Base-by-base conservation (phyloP, 257 asterid genomes). In the Craterostigma plantagineum region DNA sequence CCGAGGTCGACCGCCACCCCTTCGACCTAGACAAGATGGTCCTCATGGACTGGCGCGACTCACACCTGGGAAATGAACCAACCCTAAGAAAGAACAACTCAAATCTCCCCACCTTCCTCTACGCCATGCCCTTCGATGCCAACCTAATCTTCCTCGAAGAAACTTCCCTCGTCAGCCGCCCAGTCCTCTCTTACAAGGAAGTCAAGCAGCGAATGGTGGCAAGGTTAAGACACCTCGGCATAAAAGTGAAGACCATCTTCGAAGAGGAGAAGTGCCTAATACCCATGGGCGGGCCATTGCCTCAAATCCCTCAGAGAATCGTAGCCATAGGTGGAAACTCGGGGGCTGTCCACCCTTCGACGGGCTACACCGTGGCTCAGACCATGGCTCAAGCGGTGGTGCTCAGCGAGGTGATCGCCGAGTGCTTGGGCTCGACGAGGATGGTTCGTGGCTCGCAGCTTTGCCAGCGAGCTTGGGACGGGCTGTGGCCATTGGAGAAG, bases 31-130 rank as follows among this genome's bases (percentile, higher is more conserved):
- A 81, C 42, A 79, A 79, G 58, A 82, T 87, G 93, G 73, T 79
- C 40, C 68, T 87, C 39, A 79, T 87, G 98, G 98, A 82, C 65
- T 87, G 95, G 95, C 73, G 98, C 51, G 98, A 87, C 52, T 64
- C 92, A 35, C 98, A 87, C 57, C 53, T 87, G 0, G 92, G 90
- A n/a, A 87, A 74, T 33, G 98, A 87, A 72, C 98, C 95, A 0
- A 17, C 57, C 23, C 40, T 79, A 14, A 70, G 92, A 0, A 50
- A 46, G 9, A 50, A 54, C 34, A 82, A 82, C 48, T 43, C 80
- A 13, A 69, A 38, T 35, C 34, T 39, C 10, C 97, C 97, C 0
- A 78, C 95, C 15, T 82, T 87, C 40, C 59, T 87, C 18, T 87
- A 87, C 38, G 95, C 65, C 8, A 81, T 87, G 97, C 97, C 95